Evolutionary conservation across 2,329 filamentous ascomycete genomes (phyloP).

Genomic region (Emmonsiellopsis sp.): DNA sequence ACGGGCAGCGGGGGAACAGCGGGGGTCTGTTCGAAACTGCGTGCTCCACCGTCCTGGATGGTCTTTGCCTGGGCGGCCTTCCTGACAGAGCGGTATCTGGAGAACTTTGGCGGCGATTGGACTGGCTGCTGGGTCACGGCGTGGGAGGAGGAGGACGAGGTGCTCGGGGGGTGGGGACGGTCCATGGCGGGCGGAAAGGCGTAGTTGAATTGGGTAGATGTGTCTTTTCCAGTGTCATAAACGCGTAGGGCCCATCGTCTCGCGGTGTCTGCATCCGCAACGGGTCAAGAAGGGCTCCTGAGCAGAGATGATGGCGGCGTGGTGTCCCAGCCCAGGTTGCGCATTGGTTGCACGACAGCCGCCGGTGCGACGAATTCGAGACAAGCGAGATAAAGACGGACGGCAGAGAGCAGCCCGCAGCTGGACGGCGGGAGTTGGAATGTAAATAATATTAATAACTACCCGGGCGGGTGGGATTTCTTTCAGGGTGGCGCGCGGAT

Average conservation of each 20-base stretch:
- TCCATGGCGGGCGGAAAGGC: neutral
- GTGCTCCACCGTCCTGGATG: slow-evolving; percentile 5
- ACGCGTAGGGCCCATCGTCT: neutral
- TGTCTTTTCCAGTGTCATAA: neutral
- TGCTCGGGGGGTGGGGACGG: neutral
- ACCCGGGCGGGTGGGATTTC: no score
- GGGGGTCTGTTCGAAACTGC: neutral
- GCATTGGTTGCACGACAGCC: slow-evolving; percentile 1
- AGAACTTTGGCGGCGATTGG: slow-evolving; percentile 36
- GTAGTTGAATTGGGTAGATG: neutral
- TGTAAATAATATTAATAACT: no score
- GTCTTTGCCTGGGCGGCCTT: slow-evolving; percentile 30
- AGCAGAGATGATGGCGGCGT: neutral
- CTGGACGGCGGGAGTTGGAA: neutral
- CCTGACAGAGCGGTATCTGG: slow-evolving; percentile 50
- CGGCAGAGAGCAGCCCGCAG: neutral
- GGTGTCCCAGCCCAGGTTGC: neutral
- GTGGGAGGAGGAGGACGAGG: neutral
- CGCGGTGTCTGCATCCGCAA: neutral
- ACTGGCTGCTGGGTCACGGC: neutral
- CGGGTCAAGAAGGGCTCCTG: neutral
- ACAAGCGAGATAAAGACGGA: neutral
- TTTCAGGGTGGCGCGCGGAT: no score
- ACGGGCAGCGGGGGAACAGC: slow-evolving; percentile 12
- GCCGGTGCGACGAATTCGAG: neutral